Conservation (phyloP, 1,284 basidiomycete species). For the Ceratobasidium sp. region DNA sequence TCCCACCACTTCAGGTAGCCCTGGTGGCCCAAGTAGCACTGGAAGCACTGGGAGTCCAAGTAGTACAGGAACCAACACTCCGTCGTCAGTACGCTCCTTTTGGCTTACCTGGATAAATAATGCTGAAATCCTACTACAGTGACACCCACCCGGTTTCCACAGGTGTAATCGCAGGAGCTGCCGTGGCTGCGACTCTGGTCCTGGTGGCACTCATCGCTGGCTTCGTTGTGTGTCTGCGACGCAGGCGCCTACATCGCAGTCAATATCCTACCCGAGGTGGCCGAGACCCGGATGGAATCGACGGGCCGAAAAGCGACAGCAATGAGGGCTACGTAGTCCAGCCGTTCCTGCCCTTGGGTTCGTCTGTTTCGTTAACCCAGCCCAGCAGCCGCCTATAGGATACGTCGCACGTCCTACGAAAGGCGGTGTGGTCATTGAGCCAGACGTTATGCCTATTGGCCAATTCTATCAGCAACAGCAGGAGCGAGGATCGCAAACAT, state of each 20-base stretch:
- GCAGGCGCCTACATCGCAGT: background rate
- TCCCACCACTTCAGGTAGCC: background rate
- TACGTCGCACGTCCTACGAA: background rate
- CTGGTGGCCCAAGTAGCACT: background rate
- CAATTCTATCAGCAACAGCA: background rate
- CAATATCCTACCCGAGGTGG: no score
- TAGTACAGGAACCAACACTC: no score
- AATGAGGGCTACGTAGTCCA: background rate
- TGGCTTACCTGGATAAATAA: no score
- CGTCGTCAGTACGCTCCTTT: no score
- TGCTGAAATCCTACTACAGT: no score
- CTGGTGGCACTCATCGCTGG: background rate
- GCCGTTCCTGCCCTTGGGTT: background rate
- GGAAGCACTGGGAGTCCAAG: no score
- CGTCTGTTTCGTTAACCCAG: background rate
- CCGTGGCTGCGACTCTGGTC: background rate
- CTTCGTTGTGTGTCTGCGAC: background rate
- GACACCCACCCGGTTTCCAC: background rate
- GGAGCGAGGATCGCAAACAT: background rate
- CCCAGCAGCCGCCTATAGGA: background rate
- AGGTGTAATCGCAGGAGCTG: background rate
- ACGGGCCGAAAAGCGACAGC: background rate
- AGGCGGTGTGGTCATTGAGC: background rate
- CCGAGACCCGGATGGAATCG: no score
- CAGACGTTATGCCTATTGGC: background rate